Conservation (phyloP, 1,139 yeast genomes). For the Candida sojae region DNA sequence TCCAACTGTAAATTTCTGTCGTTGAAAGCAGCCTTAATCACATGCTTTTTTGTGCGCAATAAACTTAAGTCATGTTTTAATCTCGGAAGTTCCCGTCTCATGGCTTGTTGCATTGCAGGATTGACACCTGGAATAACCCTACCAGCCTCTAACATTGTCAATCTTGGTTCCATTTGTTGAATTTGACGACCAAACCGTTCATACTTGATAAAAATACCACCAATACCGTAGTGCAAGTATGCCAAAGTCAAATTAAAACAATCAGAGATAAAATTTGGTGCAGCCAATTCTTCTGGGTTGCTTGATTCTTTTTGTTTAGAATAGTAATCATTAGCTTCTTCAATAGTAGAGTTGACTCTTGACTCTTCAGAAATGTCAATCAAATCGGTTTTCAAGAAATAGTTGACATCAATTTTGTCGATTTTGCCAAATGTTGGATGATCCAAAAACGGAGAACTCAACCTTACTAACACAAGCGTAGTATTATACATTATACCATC, state of each 20-base stretch:
- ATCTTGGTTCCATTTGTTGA: slow-evolving; percentile 53
- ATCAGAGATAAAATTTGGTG: slow-evolving; percentile 80
- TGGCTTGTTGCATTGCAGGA: slow-evolving; percentile 33
- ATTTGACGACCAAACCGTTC: slow-evolving; percentile 55
- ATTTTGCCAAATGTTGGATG: slow-evolving; percentile 59
- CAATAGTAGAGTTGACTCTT: slow-evolving; percentile 72
- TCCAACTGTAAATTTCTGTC: slow-evolving; percentile 59
- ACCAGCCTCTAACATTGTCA: slow-evolving; percentile 46
- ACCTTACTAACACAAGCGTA: slow-evolving; percentile 61
- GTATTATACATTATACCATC: slow-evolving; percentile 86
- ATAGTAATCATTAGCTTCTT: slow-evolving; percentile 65
- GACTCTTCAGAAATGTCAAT: slow-evolving; percentile 80
- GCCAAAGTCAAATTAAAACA: slow-evolving; percentile 81
- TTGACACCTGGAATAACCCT: slow-evolving; percentile 27
- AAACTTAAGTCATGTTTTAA: slow-evolving; percentile 42
- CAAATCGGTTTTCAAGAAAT: slow-evolving; percentile 54
- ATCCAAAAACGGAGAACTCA: slow-evolving; percentile 85
- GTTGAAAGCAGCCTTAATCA: slow-evolving; percentile 62
- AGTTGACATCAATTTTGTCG: slow-evolving; percentile 71
- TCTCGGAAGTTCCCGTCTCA: slow-evolving; percentile 42
- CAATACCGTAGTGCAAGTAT: slow-evolving; percentile 84
- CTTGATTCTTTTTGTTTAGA: slow-evolving; percentile 18
- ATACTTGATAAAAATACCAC: slow-evolving; percentile 67
- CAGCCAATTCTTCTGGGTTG: slow-evolving; percentile 17
- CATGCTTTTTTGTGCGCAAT: slow-evolving; percentile 48